Conservation (phyloP, 257 asterid species). For the Plantago elongata region DNA sequence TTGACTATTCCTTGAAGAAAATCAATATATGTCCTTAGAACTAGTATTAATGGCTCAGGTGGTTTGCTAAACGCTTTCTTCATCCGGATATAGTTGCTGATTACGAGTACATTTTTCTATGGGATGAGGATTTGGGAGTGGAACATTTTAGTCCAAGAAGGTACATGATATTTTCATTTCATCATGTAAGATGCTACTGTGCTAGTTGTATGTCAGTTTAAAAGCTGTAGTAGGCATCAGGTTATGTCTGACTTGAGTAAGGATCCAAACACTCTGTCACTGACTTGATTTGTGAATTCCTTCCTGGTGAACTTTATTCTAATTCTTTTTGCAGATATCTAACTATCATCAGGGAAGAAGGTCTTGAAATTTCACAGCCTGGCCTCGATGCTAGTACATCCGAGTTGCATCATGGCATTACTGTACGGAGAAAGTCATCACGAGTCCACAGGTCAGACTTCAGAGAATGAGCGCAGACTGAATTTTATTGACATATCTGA, state of each 20-base stretch:
- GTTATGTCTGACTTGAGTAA: too few relatives aligned
- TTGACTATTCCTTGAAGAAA: background rate
- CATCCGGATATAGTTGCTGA: slow-evolving; percentile 87
- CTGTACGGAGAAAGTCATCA: slow-evolving; percentile 48
- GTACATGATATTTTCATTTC: slow-evolving; percentile 32
- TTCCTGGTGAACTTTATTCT: too few relatives aligned
- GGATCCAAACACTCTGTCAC: too few relatives aligned
- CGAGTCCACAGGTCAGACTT: slow-evolving; percentile 65
- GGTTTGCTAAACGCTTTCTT: slow-evolving; percentile 92
- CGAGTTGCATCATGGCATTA: slow-evolving; percentile 64
- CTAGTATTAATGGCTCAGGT: slow-evolving; percentile 42
- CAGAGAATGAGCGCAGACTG: background rate
- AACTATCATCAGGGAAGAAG: slow-evolving; percentile 66
- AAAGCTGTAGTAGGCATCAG: too few relatives aligned
- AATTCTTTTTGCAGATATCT: slow-evolving; percentile 45
- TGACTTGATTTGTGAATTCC: too few relatives aligned
- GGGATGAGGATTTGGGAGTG: slow-evolving; percentile 75
- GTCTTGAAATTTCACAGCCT: slow-evolving; percentile 83
- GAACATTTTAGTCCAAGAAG: slow-evolving; percentile 64
- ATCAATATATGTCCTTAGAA: background rate
- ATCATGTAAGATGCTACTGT: background rate
- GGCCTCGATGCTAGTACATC: slow-evolving; percentile 61
- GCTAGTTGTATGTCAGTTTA: slow-evolving; percentile 4
- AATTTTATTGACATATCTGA: background rate
- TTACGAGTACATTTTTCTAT: slow-evolving; percentile 59